phyloP scores from a whole-genome alignment of 768 basidiomycete genomes.

The Rhodocollybia butyracea region DNA sequence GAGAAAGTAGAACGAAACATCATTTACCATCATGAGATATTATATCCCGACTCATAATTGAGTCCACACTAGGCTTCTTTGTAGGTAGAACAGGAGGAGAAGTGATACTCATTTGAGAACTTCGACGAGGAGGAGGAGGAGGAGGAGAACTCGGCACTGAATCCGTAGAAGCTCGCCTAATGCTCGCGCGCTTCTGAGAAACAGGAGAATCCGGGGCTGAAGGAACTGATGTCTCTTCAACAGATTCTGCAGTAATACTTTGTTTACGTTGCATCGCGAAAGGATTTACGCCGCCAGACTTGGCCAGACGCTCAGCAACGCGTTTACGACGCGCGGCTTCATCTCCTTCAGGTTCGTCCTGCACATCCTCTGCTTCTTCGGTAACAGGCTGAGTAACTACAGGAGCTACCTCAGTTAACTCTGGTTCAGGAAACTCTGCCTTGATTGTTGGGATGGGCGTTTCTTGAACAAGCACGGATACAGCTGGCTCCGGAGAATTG shows the following conservation, averaged over 20 bases:
- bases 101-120: neutral
- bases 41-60: constrained; percentile 12
- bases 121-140: constrained; percentile 5
- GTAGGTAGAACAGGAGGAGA: constrained; percentile 16
- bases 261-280: constrained; percentile 31
- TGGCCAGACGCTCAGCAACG: constrained; percentile 56
- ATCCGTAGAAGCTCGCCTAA: neutral
- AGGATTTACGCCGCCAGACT: constrained; percentile 62
- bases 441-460: neutral
- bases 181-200: neutral
- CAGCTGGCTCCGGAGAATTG: neutral
- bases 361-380: neutral
- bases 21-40: constrained; percentile 28
- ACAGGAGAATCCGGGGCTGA: neutral
- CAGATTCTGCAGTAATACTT: neutral
- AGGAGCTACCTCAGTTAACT: constrained; percentile 6
- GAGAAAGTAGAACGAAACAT: constrained; percentile 6
- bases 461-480: neutral
- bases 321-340: constrained; percentile 53
- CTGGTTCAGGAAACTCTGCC: neutral
- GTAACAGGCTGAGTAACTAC: neutral
- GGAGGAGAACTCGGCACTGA: neutral
- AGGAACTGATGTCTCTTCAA: neutral
- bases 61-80: constrained; percentile 18
- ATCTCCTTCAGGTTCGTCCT: constrained; percentile 32